Evolutionary conservation across 768 basidiomycete genomes (phyloP).

Genomic region (Collybiopsis luxurians): DNA sequence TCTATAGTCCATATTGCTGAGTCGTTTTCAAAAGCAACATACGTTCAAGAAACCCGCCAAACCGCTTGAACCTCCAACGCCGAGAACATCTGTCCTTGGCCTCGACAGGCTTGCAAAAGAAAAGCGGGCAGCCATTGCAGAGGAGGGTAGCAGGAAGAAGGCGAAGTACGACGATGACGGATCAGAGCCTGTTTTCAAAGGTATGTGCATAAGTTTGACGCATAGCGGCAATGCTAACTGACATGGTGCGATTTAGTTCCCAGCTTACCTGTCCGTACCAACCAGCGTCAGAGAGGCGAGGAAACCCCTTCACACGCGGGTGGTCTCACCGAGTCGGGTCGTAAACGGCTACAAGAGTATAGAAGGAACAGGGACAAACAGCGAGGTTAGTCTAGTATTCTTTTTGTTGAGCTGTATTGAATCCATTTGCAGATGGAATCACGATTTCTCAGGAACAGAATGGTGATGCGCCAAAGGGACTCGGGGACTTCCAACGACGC

Average conservation of each 20-base stretch:
- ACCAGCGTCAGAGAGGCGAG: constrained; percentile 71
- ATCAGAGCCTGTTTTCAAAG: constrained; percentile 82
- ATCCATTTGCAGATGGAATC: constrained; percentile 60
- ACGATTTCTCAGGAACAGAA: constrained; percentile 53
- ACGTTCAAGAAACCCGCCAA: constrained; percentile 77
- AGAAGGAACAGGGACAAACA: constrained; percentile 68
- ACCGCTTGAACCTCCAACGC: constrained; percentile 73
- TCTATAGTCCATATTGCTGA: constrained; percentile 8
- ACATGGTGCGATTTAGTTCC: constrained; percentile 59
- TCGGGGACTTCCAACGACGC: constrained; percentile 93
- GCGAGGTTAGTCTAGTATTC: constrained; percentile 41
- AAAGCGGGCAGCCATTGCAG: constrained; percentile 66
- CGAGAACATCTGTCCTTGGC: constrained; percentile 78
- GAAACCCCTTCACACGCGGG: constrained; percentile 95
- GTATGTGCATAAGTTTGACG: constrained; percentile 33
- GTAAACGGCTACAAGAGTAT: constrained; percentile 74
- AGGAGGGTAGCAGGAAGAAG: constrained; percentile 61
- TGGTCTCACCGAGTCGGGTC: constrained; percentile 77
- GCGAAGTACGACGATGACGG: constrained; percentile 55
- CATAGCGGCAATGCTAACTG: not conserved
- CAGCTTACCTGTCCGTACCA: constrained; percentile 58
- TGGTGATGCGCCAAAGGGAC: constrained; percentile 64
- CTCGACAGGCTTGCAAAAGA: constrained; percentile 87
- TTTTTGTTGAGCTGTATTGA: not conserved
- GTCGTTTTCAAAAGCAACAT: constrained; percentile 53